These are phyloP conservation scores for Globisporangium viniferum DNA, from an alignment of 352 stramenopile species.

Conservation along the genomic window DNA sequence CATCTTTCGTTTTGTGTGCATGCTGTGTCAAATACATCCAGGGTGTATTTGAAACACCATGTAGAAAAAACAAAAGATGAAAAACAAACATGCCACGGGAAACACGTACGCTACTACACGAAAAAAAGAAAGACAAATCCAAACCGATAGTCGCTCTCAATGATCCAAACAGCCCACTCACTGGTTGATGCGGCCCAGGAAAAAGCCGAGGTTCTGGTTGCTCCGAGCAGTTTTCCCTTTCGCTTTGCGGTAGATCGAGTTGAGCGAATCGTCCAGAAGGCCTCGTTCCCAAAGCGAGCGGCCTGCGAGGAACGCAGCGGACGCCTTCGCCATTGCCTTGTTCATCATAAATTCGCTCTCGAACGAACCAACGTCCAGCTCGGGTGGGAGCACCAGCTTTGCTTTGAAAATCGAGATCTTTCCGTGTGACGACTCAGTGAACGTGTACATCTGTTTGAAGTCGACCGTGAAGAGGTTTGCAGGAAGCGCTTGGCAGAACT, in stretches of 20 bases:
- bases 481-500: slow-evolving; percentile 77
- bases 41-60: slow-evolving; percentile 3
- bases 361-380: slow-evolving; percentile 48
- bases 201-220: slow-evolving; percentile 51
- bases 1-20: neutral
- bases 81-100: neutral
- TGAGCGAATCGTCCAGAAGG: slow-evolving; percentile 61
- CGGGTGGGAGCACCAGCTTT: slow-evolving; percentile 43
- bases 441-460: slow-evolving; percentile 54
- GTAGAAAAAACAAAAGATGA: neutral
- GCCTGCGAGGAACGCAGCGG: slow-evolving; percentile 58
- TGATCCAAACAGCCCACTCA: neutral
- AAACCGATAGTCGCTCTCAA: neutral
- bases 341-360: slow-evolving; percentile 43
- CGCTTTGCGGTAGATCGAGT: slow-evolving; percentile 69
- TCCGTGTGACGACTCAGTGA: slow-evolving; percentile 25
- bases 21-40: slow-evolving; percentile 2
- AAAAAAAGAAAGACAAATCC: neutral
- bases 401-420: slow-evolving; percentile 50
- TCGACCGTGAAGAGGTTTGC: slow-evolving; percentile 48
- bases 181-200: slow-evolving; percentile 39
- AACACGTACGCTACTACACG: neutral
- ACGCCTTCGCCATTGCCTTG: slow-evolving; percentile 57
- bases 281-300: slow-evolving; percentile 45
- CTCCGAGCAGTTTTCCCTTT: slow-evolving; percentile 40